Base-by-base conservation (phyloP, 2,329 filamentous ascomycete species). In the Thermoascus crustaceus region DNA sequence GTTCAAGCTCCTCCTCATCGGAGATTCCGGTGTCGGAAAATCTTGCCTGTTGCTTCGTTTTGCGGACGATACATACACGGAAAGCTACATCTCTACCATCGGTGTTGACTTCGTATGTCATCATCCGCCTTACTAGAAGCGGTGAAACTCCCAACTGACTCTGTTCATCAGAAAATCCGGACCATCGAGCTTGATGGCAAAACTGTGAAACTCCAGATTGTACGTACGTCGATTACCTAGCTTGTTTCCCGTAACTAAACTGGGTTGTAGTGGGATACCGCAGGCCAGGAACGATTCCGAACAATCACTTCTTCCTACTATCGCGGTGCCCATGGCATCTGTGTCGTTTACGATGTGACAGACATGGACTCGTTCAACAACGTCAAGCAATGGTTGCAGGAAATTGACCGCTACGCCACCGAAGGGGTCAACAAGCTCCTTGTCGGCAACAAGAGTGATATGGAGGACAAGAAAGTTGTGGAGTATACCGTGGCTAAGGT, bases 281-380 rank as follows among this genome's bases (percentile, higher is more conserved):
- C 91, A 49, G 91, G 91, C 53, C 91, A 98, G 72, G 91, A 98
- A 72, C 87, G 91, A 59, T 98, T 98, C 86, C 83, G 91, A 66
- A 98, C 91, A 57, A 98, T 98, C 72, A 98, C 91, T 44, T 96
- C 89, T 26, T 96, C 91, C 43, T 98, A 98, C 78, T 98, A 98
- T 76, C 86, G 91, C 61, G 91, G 91, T 58, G 91, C 91, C 50
- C 91, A 96, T 71, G 91, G 91, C 55, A 98, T 98, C 71, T 98
- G 91, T 71, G 89, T 98, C 53, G 91, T 98, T 63, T 98, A 96
- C 77, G 91, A 98, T 80, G 91, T 98, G 60, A 98, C 91, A 52
- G 91, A 98, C 66, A 95, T 96, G 89, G 91, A 96, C 67, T 94
- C 86, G 19, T 98, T 98, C 85, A 96, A 98, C 81, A 98, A 96